phyloP scores from a whole-genome alignment of 2,329 filamentous ascomycete species.

The Talaromyces sp. region DNA sequence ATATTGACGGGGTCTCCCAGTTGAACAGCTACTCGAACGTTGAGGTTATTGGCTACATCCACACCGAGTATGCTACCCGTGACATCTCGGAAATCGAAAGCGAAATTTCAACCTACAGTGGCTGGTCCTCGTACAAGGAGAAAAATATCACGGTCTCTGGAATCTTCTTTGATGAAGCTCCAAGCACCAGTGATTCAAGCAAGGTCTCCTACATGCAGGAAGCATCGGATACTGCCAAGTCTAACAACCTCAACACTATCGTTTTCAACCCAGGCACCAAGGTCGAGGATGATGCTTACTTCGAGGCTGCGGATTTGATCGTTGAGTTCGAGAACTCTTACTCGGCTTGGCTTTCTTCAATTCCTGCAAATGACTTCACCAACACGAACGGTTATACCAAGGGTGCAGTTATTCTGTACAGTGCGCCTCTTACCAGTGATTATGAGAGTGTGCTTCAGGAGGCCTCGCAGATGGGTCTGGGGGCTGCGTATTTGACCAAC shows the following conservation, averaged over 20 bases:
- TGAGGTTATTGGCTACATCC: constrained; percentile 46
- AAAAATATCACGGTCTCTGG: constrained; percentile 36
- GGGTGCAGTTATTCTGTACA: constrained; percentile 17
- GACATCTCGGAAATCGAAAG: constrained; percentile 34
- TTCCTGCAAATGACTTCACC: constrained; percentile 11
- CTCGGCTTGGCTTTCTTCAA: constrained; percentile 7
- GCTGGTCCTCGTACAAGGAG: constrained; percentile 33
- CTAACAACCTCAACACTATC: constrained; percentile 2
- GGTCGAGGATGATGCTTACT: constrained; percentile 16
- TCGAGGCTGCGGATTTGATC: constrained; percentile 20
- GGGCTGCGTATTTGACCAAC: constrained; percentile 21
- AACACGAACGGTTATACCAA: constrained; percentile 4
- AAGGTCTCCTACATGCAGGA: constrained; percentile 25
- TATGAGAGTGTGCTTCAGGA: constrained; percentile 12
- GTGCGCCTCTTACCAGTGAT: constrained; percentile 7
- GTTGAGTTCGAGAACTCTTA: constrained; percentile 25
- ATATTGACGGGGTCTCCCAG: constrained; percentile 36
- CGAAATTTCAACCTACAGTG: constrained; percentile 42
- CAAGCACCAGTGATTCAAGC: constrained; percentile 22
- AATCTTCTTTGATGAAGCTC: constrained; percentile 46
- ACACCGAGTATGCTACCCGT: constrained; percentile 37
- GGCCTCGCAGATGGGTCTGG: constrained; percentile 18
- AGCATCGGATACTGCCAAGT: constrained; percentile 20
- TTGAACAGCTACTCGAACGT: constrained; percentile 45
- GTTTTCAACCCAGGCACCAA: constrained; percentile 22